phyloP scores from a whole-genome alignment of 2,329 filamentous ascomycete genomes.

The Ceratocystis destructans region DNA sequence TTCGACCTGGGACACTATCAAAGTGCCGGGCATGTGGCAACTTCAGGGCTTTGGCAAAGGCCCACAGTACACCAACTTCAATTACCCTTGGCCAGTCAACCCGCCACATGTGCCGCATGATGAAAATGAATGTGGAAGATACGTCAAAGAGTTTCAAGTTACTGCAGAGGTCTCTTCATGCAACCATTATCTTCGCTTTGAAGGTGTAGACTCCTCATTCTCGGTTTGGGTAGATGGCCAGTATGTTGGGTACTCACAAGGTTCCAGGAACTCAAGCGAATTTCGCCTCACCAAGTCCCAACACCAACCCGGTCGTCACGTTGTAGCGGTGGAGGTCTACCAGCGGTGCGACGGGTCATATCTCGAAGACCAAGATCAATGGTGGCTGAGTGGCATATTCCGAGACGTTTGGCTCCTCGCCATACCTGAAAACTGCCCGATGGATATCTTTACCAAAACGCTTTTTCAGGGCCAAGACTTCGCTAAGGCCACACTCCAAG shows the following conservation, averaged over 20 bases:
- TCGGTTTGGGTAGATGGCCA: constrained; percentile 57
- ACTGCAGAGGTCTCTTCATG: constrained; percentile 40
- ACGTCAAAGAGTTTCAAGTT: constrained; percentile 43
- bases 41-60: constrained; percentile 48
- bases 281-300: constrained; percentile 52
- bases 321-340: constrained; percentile 53
- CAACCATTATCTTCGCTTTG: constrained; percentile 51
- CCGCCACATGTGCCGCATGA: constrained; percentile 51
- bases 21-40: constrained; percentile 59
- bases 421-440: constrained; percentile 41
- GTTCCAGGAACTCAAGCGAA: constrained; percentile 56
- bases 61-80: constrained; percentile 57
- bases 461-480: constrained; percentile 32
- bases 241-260: constrained; percentile 58
- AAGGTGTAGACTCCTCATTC: constrained; percentile 61
- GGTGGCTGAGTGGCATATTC: constrained; percentile 56
- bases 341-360: constrained; percentile 60
- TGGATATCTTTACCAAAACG: constrained; percentile 45
- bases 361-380: constrained; percentile 58
- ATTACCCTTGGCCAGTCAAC: constrained; percentile 52
- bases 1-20: constrained; percentile 34
- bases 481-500: constrained; percentile 26
- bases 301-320: constrained; percentile 34
- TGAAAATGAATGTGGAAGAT: constrained; percentile 52
- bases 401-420: constrained; percentile 52